These are phyloP conservation scores for Leccinum subgranulosum DNA, from an alignment of 768 basidiomycete species.

Conservation along the genomic window DNA sequence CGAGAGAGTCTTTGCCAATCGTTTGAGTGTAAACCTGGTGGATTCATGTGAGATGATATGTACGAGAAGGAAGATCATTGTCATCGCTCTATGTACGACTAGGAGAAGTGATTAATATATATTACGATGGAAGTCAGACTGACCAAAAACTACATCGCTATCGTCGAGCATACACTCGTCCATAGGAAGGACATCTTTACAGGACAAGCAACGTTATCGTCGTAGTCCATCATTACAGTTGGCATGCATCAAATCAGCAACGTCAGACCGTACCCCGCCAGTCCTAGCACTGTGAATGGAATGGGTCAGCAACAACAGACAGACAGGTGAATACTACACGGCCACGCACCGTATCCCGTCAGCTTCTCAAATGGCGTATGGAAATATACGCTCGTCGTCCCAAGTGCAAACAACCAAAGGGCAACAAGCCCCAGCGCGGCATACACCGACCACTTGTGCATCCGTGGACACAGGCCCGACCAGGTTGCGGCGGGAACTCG, in stretches of 20 bases:
- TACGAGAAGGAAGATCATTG: no score
- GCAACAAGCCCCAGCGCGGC: slow-evolving; percentile 47
- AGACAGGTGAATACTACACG: slow-evolving; percentile 11
- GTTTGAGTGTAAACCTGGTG: background rate
- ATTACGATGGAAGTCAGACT: background rate
- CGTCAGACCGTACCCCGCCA: no score
- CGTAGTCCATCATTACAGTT: no score
- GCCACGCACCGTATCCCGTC: slow-evolving; percentile 69
- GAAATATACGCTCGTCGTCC: slow-evolving; percentile 49
- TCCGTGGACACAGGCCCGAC: slow-evolving; percentile 35
- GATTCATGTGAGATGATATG: no score
- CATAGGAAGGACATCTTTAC: background rate
- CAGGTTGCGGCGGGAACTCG: no score
- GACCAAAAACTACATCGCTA: background rate
- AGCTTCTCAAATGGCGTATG: slow-evolving; percentile 74
- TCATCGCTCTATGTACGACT: background rate
- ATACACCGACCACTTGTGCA: slow-evolving; percentile 48
- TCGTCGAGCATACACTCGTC: background rate
- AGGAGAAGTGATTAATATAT: background rate
- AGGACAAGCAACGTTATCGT: no score
- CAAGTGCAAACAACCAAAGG: slow-evolving; percentile 71
- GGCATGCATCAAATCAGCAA: no score
- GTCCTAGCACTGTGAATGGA: background rate
- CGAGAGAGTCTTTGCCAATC: slow-evolving; percentile 33
- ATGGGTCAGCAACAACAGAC: no score